phyloP scores from a whole-genome alignment of 148 eudicot genomes.

The Vaccinium vitisidaea region DNA sequence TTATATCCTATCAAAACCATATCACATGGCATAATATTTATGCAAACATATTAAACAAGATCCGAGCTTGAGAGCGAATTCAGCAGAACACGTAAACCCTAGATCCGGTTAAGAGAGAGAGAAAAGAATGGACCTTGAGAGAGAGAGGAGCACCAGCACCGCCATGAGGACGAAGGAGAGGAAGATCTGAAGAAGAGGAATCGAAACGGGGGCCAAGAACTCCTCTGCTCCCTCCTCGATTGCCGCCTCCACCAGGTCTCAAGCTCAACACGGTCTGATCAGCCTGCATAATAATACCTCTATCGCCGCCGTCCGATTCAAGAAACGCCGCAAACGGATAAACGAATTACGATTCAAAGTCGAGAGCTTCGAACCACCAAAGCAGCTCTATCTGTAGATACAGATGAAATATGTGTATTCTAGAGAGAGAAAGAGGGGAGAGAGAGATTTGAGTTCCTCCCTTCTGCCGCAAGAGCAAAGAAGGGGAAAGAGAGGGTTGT shows the following conservation, averaged over 20 bases:
- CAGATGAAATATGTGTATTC: no score
- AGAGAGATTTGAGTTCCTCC: slow-evolving; percentile 20
- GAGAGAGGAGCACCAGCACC: slow-evolving; percentile 43
- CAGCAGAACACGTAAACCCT: slow-evolving; percentile 21
- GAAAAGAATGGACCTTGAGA: slow-evolving; percentile 47
- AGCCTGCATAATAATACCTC: slow-evolving; percentile 94
- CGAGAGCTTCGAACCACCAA: slow-evolving; percentile 43
- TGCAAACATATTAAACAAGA: not conserved
- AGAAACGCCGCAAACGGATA: slow-evolving; percentile 5
- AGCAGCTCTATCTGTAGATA: not conserved
- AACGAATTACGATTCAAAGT: not conserved
- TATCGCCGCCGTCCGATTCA: slow-evolving; percentile 25
- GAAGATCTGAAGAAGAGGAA: slow-evolving; percentile 56
- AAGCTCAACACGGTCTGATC: slow-evolving; percentile 92
- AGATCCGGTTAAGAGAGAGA: slow-evolving; percentile 22
- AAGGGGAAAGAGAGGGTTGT: slow-evolving; percentile 10
- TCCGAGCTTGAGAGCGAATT: not conserved
- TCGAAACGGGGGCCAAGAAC: slow-evolving; percentile 68
- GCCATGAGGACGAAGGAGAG: slow-evolving; percentile 75
- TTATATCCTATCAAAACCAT: not conserved
- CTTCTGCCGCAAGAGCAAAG: slow-evolving; percentile 25
- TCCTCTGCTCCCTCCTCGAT: slow-evolving; percentile 67
- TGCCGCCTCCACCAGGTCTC: slow-evolving; percentile 88
- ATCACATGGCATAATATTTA: not conserved
- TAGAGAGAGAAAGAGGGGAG: slow-evolving; percentile 8